Base-by-base conservation (phyloP, 306 rosid species). In the Urtica urens region DNA sequence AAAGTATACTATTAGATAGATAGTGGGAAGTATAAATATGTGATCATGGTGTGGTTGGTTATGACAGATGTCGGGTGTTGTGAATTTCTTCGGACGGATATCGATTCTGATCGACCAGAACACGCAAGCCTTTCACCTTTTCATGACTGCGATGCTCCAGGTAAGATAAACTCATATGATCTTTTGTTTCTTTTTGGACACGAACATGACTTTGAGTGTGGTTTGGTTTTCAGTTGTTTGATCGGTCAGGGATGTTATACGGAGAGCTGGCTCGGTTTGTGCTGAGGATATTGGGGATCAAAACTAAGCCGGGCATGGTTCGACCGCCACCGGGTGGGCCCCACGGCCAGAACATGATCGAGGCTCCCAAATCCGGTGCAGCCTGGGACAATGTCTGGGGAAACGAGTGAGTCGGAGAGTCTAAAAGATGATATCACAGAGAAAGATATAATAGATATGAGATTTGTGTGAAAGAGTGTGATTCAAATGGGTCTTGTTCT, bases 331-430 rank as follows among this genome's bases (percentile, higher is more conserved):
- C 67, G 26, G 82, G 76, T 18, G 82, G 85, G 39, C 59, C 67
- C 10, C 68, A 53, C 39, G 65, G 76, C 45, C 60, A 56, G 58
- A 85, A 79, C 71, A 33, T 54, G 48, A 77, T 81, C 9, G 92
- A 79, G 62, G 99, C 64, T 43, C 62, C 40, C 10, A 3, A 83
- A 0, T 81, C 78, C 75, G 65, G 79, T 26, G 75, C 94, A 27
- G 83, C 95, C 17, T 82, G 99, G 99, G 99, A 92, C 73, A 82
- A 92, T 47, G 87, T 85, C 23, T 92, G 99, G 99, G 81, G 55
- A 41, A 72, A 72, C 38, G 79, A 75, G n/a, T n/a, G n/a, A n/a
- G n/a, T n/a, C n/a, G n/a, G n/a, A n/a, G n/a, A n/a, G n/a, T n/a
- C n/a, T n/a, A n/a, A n/a, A n/a, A n/a, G n/a, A n/a, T n/a, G n/a